Conservation (phyloP, 495 filamentous ascomycete genomes). For the Penicillium bialowiezense region DNA sequence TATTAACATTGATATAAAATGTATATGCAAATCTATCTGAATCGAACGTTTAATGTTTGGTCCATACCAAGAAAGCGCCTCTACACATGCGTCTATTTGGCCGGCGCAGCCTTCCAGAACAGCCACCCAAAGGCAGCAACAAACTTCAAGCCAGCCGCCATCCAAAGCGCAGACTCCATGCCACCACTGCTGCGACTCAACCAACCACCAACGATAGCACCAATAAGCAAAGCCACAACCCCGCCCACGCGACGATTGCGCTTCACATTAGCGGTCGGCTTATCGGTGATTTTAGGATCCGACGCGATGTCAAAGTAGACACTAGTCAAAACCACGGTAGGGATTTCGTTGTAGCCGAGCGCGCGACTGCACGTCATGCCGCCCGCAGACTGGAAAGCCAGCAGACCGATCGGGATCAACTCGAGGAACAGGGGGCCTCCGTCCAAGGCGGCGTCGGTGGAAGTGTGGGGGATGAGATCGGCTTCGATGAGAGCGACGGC, state of each 20-base stretch:
- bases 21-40: neutral
- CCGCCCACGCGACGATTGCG: conserved; percentile 60
- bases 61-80: neutral
- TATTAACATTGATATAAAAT: conserved; percentile 8
- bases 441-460: conserved; percentile 21
- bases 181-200: conserved; percentile 54
- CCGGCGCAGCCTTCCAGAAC: conserved; percentile 35
- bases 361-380: conserved; percentile 64
- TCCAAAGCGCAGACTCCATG: conserved; percentile 56
- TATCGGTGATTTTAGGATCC: conserved; percentile 50
- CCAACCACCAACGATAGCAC: conserved; percentile 63
- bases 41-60: neutral
- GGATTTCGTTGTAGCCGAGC: conserved; percentile 66
- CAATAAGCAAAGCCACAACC: conserved; percentile 54
- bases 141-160: conserved; percentile 57
- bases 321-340: conserved; percentile 70
- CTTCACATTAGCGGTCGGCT: conserved; percentile 54
- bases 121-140: conserved; percentile 40
- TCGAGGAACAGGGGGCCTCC: conserved; percentile 40
- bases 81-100: conserved; percentile 14
- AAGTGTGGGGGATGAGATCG: conserved; percentile 43
- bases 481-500: conserved; percentile 57
- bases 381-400: conserved; percentile 70
- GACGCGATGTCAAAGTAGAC: conserved; percentile 67
- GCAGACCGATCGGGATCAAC: conserved; percentile 57